Evolutionary conservation across 2,329 filamentous ascomycete species (phyloP), one percentile per base, ranked within the genome.

Genomic region (Nemania sp.): DNA sequence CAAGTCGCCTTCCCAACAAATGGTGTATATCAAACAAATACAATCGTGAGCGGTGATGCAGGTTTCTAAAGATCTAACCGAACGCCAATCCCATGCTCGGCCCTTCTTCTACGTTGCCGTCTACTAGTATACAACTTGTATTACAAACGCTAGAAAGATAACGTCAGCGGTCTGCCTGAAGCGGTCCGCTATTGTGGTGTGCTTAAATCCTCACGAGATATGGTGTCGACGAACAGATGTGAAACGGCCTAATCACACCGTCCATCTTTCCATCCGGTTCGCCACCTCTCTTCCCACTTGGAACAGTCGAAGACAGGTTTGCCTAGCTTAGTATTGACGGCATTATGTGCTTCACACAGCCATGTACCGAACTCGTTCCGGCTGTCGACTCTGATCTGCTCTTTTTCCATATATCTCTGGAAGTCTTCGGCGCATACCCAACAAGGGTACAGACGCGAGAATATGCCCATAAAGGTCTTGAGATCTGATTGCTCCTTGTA

Each of bases 401-500:
- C 92, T 70, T 87, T 86, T 70, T 84, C 85, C 83, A 98, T 90
- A 86, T 95, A 98, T 0, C 79, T 79, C 79, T 91, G 91, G 79
- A 99, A 98, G 78, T 98, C 95, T 68, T 95, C 92, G 38, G 94
- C 96, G 80, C 96, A 99, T 2, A 92, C 88, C 93, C 94, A 97
- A 84, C 96, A 99, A 3, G 96, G 96, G 77, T 99, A 99, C 22
- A 98, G 81, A 73, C 91, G 92, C 27, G 92, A 90, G 79, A 99
- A 97, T 1, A 94, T 85, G 26, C 84, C 82, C 74, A 99, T 86
- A 81, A 99, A 98, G 59, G 88, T 86, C 64, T 85, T 85, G 73
- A 97, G 91, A 74, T 98, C 92, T 32, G 83, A 82, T 78, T 98
- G 93, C 74, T 97, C 88, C 10, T 84, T 80, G 0, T 84, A 79